A percentile compares a stretch with the other conserved stretches of the same genome.
Conservation (phyloP, 2,329 filamentous ascomycete species). For the Fusarium camptoceras region DNA sequence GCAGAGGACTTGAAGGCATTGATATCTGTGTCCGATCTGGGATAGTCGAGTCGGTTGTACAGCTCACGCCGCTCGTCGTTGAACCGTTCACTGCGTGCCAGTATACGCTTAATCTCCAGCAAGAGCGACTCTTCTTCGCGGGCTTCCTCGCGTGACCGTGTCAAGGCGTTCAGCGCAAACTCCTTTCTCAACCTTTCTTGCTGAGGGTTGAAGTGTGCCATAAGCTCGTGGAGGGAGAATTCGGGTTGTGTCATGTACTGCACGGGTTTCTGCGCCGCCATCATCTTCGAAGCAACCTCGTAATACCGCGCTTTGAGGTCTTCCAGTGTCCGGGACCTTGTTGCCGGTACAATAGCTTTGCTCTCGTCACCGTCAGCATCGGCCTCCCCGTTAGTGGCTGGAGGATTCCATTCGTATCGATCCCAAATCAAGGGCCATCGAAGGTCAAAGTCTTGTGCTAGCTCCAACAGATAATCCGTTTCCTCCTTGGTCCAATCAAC, state of each 20-base stretch:
- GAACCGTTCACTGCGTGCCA: constrained; percentile 85
- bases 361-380: constrained; percentile 59
- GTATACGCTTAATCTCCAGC: constrained; percentile 90
- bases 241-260: constrained; percentile 90
- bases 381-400: constrained; percentile 58
- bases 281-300: constrained; percentile 83
- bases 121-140: constrained; percentile 92
- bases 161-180: constrained; percentile 82
- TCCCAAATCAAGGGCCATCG: constrained; percentile 94
- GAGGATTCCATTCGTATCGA: constrained; percentile 81
- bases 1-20: constrained; percentile 83
- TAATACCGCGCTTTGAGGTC: constrained; percentile 95
- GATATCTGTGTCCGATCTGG: constrained; percentile 75
- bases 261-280: constrained; percentile 81
- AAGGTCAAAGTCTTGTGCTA: constrained; percentile 83
- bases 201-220: constrained; percentile 85
- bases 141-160: constrained; percentile 85
- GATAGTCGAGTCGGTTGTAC: constrained; percentile 87
- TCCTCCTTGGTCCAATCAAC: constrained; percentile 91
- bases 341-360: constrained; percentile 66
- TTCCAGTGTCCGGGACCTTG: constrained; percentile 78
- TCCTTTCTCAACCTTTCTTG: constrained; percentile 86
- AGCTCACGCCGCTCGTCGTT: constrained; percentile 90
- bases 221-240: constrained; percentile 83
- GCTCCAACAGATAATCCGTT: constrained; percentile 87